These are phyloP conservation scores for Ceratopteris richardii DNA, from an alignment of 75 land plant genomes.

Conservation along the genomic window DNA sequence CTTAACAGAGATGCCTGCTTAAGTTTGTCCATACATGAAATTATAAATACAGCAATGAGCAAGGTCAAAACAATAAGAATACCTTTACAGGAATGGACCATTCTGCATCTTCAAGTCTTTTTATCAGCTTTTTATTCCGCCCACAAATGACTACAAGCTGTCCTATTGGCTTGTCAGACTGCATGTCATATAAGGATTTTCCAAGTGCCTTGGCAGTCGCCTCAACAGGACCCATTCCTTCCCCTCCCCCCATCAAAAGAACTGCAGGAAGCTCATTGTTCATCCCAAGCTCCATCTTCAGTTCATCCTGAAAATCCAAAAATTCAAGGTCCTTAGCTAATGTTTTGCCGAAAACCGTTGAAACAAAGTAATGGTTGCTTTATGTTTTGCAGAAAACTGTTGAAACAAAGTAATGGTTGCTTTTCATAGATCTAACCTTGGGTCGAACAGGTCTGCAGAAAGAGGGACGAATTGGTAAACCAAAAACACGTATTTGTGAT, in stretches of 20 bases:
- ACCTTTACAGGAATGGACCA: constrained; percentile 81
- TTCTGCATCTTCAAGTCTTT: constrained; percentile 42
- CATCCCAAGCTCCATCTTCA: constrained; percentile 80
- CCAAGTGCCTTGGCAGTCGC: constrained; percentile 84
- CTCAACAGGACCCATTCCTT: constrained; percentile 99
- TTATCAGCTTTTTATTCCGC: constrained; percentile 68
- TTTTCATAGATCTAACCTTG: too few species aligned
- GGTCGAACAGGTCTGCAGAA: constrained; percentile 74
- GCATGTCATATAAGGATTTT: constrained; percentile 59
- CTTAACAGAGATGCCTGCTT: too few species aligned
- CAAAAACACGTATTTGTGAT: constrained; percentile 83
- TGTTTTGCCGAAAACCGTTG: too few species aligned
- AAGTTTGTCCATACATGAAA: too few species aligned
- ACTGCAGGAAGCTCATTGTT: constrained; percentile 92
- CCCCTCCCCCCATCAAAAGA: constrained; percentile 93
- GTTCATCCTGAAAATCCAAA: constrained; percentile 54
- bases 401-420: too few species aligned
- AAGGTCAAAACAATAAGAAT: too few species aligned
- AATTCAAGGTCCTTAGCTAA: not conserved
- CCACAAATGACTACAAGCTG: constrained; percentile 91
- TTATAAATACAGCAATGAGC: too few species aligned
- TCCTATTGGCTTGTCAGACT: constrained; percentile 56
- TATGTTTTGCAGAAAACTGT: too few species aligned
- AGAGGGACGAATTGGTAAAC: constrained; percentile 93
- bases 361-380: too few species aligned